Evolutionary conservation across 345 rosid genomes (phyloP).

Genomic region (Arabis hirsuta): DNA sequence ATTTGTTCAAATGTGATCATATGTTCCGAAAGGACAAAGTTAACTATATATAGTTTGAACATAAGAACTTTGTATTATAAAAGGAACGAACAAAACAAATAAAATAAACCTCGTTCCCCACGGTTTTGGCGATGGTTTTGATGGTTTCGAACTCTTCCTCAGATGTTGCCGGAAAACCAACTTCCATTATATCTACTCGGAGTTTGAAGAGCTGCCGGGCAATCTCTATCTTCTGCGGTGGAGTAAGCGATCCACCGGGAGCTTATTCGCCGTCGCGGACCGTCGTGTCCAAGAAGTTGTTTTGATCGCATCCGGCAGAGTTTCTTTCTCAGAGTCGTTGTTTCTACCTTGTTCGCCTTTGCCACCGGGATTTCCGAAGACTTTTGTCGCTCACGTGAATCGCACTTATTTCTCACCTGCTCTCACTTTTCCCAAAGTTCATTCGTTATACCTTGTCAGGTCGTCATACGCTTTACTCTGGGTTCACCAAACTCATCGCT

Average conservation of each 20-base stretch:
- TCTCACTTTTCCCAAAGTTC: too few species aligned
- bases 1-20: background rate
- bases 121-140: conserved; percentile 65
- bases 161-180: conserved; percentile 65
- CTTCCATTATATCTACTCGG: conserved; percentile 89
- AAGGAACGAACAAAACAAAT: too few species aligned
- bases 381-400: too few species aligned
- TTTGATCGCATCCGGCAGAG: too few species aligned
- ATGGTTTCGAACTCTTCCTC: conserved; percentile 58
- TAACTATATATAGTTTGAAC: background rate
- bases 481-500: too few species aligned
- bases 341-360: too few species aligned
- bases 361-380: too few species aligned
- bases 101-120: conserved; percentile 64
- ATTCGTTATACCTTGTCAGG: too few species aligned
- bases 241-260: conserved; percentile 87
- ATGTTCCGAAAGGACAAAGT: too few species aligned
- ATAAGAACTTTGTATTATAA: background rate
- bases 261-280: conserved; percentile 98
- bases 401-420: too few species aligned
- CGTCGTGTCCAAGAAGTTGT: conserved; percentile 93
- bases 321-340: too few species aligned
- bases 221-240: conserved; percentile 80
- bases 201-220: conserved; percentile 81
- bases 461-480: too few species aligned